Evolutionary conservation across 73 alveolate genomes (phyloP).

Genomic region (Paramecium sonneborni): DNA sequence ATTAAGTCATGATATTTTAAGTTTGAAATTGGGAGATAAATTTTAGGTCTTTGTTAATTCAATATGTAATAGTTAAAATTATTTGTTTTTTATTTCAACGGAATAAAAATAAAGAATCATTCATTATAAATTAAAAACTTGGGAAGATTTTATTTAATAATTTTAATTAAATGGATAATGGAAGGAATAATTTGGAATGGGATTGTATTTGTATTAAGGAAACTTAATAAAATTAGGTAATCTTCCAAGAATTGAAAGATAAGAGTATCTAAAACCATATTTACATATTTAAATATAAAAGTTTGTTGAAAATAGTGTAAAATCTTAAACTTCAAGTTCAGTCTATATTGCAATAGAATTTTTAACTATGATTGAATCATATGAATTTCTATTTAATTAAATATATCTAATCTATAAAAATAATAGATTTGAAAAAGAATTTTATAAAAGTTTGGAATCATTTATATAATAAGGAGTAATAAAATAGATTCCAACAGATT

Average conservation of each 20-base stretch:
- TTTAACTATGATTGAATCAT: conserved; percentile 1
- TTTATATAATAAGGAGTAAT: not conserved
- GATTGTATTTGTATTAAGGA: not conserved
- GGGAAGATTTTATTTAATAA: not conserved
- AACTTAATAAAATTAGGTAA: not conserved
- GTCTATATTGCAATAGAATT: not conserved
- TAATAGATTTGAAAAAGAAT: not conserved
- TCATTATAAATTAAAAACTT: not conserved
- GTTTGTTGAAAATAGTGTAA: not conserved
- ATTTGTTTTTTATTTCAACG: not conserved
- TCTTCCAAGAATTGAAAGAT: not conserved
- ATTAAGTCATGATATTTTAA: not conserved
- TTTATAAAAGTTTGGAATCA: not conserved
- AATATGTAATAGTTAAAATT: not conserved
- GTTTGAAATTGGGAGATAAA: not conserved
- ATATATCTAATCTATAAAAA: not conserved
- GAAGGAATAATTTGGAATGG: conserved; percentile 13
- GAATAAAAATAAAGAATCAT: not conserved
- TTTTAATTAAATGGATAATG: not conserved
- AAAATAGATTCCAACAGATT: not conserved
- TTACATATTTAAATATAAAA: not conserved
- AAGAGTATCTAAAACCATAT: conserved; percentile 3
- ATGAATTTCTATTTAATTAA: conserved; percentile 3
- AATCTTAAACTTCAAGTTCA: not conserved
- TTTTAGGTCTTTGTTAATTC: not conserved